phyloP scores from a whole-genome alignment of 2,329 filamentous ascomycete genomes.

The Botryosphaeria agaves region DNA sequence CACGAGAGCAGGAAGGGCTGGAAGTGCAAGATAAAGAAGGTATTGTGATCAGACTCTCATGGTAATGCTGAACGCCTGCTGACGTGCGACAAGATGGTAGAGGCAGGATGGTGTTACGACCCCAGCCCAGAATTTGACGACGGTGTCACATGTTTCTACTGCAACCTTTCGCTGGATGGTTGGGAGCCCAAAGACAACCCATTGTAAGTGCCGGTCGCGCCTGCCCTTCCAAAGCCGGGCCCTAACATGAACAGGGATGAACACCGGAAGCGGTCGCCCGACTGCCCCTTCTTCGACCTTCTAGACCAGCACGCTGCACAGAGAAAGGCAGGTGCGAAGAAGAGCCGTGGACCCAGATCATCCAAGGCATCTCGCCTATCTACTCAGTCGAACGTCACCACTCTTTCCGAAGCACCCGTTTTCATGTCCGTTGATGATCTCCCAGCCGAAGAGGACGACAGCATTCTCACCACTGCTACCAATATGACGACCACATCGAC shows the following conservation, averaged over 20 bases:
- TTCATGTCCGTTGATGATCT: constrained; percentile 25
- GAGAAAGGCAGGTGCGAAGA: constrained; percentile 38
- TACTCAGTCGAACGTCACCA: constrained; percentile 28
- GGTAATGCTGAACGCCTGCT: constrained; percentile 4
- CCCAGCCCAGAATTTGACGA: constrained; percentile 71
- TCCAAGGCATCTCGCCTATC: constrained; percentile 57
- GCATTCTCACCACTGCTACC: constrained; percentile 29
- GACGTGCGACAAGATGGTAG: constrained; percentile 48
- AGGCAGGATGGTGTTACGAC: constrained; percentile 88
- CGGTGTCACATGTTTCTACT: constrained; percentile 83
- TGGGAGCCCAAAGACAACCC: constrained; percentile 93
- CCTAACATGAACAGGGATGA: constrained; percentile 47
- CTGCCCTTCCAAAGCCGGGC: constrained; percentile 4
- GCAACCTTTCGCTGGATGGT: constrained; percentile 72
- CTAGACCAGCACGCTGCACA: constrained; percentile 32
- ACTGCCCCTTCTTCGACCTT: constrained; percentile 70
- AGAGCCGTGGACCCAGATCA: constrained; percentile 27
- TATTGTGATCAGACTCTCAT: constrained; percentile 17
- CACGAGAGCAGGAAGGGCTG: constrained; percentile 77
- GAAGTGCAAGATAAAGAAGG: constrained; percentile 81
- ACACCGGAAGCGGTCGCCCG: constrained; percentile 60
- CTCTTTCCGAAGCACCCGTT: constrained; percentile 24
- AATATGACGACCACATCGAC: constrained; percentile 23
- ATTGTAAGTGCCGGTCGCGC: constrained; percentile 38
- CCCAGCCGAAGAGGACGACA: constrained; percentile 33